A percentile compares a stretch with the other conserved stretches of the same genome.
phyloP scores from a whole-genome alignment of 805 yeast genomes.

The Schwanniomyces pseudopolymorphus region DNA sequence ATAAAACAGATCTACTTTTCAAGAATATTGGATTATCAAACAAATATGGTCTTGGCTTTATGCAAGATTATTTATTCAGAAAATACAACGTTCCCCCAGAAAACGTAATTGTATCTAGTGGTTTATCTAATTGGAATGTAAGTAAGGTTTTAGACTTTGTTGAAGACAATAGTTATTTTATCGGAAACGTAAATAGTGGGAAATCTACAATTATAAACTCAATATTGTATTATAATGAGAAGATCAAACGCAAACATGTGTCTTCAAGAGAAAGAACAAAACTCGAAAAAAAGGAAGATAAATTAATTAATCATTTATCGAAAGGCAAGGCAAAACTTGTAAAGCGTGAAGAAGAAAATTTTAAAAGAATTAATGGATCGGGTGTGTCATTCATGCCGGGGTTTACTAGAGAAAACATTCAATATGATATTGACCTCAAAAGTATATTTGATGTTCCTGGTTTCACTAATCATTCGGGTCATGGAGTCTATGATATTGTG shows the following conservation, averaged over 20 bases:
- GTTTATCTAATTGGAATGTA: slow-evolving; percentile 53
- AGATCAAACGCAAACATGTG: slow-evolving; percentile 9
- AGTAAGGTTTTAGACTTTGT: slow-evolving; percentile 36
- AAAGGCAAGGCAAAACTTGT: not conserved
- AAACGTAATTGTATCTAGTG: slow-evolving; percentile 51
- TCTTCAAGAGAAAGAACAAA: slow-evolving; percentile 8
- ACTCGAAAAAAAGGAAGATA: slow-evolving; percentile 17
- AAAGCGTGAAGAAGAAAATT: slow-evolving; percentile 11
- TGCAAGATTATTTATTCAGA: slow-evolving; percentile 33
- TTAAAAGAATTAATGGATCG: slow-evolving; percentile 39
- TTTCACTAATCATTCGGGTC: slow-evolving; percentile 21
- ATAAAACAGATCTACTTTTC: slow-evolving; percentile 46
- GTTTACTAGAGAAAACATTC: slow-evolving; percentile 57
- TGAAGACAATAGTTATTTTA: slow-evolving; percentile 44
- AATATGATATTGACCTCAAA: slow-evolving; percentile 28
- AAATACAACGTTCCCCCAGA: slow-evolving; percentile 30
- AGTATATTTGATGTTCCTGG: slow-evolving; percentile 51
- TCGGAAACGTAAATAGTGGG: slow-evolving; percentile 72
- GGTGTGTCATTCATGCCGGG: slow-evolving; percentile 62
- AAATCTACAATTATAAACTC: slow-evolving; percentile 61
- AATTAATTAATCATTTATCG: slow-evolving; percentile 6
- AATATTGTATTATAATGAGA: slow-evolving; percentile 25
- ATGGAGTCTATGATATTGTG: slow-evolving; percentile 28
- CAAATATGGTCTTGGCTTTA: slow-evolving; percentile 27
- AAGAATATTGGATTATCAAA: slow-evolving; percentile 23